Base-by-base conservation (phyloP, 1,284 basidiomycete species). In the Cutaneotrichosporon daszewskae region DNA sequence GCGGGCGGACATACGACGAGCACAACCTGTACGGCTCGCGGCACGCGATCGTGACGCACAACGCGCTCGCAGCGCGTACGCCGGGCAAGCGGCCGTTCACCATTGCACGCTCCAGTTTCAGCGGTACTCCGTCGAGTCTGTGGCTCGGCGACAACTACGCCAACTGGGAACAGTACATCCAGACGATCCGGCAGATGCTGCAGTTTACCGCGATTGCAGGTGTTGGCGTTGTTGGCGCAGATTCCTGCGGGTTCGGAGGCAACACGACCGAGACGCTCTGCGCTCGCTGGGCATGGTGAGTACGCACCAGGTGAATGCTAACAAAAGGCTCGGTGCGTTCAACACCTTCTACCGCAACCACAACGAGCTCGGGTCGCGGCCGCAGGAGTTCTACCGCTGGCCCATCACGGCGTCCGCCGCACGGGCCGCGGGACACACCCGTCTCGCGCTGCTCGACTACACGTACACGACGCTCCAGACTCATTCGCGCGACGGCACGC, bases 201-300 rank as follows among this genome's bases (percentile, higher is more conserved):
- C 45, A 42, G 42, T 53, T 45, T 14, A 23, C 44, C 13, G 34
- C 44, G 5, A 20, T 60, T n/a, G 38, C 38, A 6, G 43, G 50
- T n/a, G 27, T 45, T 7, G 46, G 43, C 10, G 81, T 86, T 66
- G 83, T 85, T 19, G 85, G 85, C 13, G 80, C 84, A 2, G 84
- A 86, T 51, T 78, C 79, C 1, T 84, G 71, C 29, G 70, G 71
- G 11, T 72, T 71, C 43, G 54, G 76, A 49, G 77, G 74, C 0
- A 86, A 88, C 64, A 81, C 82, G 0, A 79, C 85, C 56, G 87
- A 89, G 63, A 83, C 86, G 61, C 75, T 89, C 8, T 85, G 84
- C 64, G 83, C 81, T 48, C 77, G 85, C 18, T 88, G 85, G 85
- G 40, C 49, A 1, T 51, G 49, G 49, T n/a, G n/a, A n/a, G n/a